Conservation (phyloP, 805 yeast species). For the Ogataea haglerorum region DNA sequence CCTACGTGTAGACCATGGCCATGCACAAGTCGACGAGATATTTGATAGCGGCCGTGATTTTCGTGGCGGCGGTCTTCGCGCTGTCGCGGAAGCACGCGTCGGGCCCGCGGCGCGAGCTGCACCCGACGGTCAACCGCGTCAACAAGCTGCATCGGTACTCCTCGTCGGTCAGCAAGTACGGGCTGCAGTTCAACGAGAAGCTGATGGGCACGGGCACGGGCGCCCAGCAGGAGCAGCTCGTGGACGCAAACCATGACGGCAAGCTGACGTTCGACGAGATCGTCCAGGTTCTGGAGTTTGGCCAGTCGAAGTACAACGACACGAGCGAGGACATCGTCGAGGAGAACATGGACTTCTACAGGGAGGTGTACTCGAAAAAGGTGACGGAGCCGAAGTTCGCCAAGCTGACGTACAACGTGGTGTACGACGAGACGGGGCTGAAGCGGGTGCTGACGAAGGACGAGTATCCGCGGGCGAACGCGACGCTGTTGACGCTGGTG, state of each 20-base stretch:
- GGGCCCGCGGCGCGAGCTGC: slow-evolving; percentile 4
- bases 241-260: slow-evolving; percentile 22
- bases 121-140: slow-evolving; percentile 8
- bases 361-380: slow-evolving; percentile 33
- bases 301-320: slow-evolving; percentile 17
- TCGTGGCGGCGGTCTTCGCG: slow-evolving; percentile 8
- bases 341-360: slow-evolving; percentile 34
- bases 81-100: slow-evolving; percentile 5
- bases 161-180: slow-evolving; percentile 23
- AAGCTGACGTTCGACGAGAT: slow-evolving; percentile 27
- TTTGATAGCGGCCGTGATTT: slow-evolving; percentile 15
- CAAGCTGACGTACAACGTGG: slow-evolving; percentile 31
- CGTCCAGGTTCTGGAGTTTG: slow-evolving; percentile 25
- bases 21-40: slow-evolving; percentile 25
- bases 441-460: slow-evolving; percentile 27
- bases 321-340: slow-evolving; percentile 30
- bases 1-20: slow-evolving; percentile 14
- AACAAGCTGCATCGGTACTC: slow-evolving; percentile 22
- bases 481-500: slow-evolving; percentile 75
- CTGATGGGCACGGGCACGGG: slow-evolving; percentile 25
- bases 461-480: slow-evolving; percentile 51
- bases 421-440: slow-evolving; percentile 26
- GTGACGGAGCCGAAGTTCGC: slow-evolving; percentile 34
- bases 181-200: slow-evolving; percentile 29
- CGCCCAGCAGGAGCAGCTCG: slow-evolving; percentile 10